phyloP scores from a whole-genome alignment of 2,329 filamentous ascomycete species.

The Onygenales sp. region DNA sequence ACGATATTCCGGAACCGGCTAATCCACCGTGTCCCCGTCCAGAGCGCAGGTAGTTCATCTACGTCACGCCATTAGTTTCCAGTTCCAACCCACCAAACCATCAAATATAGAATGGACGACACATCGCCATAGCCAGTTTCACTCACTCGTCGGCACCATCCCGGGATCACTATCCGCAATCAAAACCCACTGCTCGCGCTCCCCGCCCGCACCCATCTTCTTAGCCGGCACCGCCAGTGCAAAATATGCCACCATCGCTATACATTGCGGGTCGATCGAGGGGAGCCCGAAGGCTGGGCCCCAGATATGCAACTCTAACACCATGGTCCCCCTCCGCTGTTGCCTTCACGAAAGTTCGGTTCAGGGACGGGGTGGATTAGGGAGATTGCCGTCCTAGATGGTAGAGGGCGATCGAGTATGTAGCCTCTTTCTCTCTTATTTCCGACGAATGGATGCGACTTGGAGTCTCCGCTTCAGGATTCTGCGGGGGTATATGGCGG shows the following conservation, averaged over 20 bases:
- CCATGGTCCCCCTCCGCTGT: conserved; percentile 30
- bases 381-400: background rate
- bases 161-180: conserved; percentile 65
- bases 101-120: background rate
- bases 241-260: conserved; percentile 72
- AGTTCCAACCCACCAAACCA: background rate
- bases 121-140: conserved; percentile 6
- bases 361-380: no score
- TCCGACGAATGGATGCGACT: no score
- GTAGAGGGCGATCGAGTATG: no score
- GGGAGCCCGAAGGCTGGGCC: conserved; percentile 80
- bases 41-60: conserved; percentile 51
- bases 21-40: conserved; percentile 45
- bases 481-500: no score
- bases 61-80: background rate
- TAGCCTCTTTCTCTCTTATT: no score
- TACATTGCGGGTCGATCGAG: conserved; percentile 84
- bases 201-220: background rate
- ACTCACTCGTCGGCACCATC: conserved; percentile 60
- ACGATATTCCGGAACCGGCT: conserved; percentile 46
- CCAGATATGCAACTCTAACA: conserved; percentile 77
- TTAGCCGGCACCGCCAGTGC: conserved; percentile 46
- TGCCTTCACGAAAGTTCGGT: no score
- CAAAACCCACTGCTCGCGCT: conserved; percentile 53
- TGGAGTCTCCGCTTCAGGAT: no score